phyloP scores from a whole-genome alignment of 352 stramenopile species.

The Elongisporangium prolatum region DNA sequence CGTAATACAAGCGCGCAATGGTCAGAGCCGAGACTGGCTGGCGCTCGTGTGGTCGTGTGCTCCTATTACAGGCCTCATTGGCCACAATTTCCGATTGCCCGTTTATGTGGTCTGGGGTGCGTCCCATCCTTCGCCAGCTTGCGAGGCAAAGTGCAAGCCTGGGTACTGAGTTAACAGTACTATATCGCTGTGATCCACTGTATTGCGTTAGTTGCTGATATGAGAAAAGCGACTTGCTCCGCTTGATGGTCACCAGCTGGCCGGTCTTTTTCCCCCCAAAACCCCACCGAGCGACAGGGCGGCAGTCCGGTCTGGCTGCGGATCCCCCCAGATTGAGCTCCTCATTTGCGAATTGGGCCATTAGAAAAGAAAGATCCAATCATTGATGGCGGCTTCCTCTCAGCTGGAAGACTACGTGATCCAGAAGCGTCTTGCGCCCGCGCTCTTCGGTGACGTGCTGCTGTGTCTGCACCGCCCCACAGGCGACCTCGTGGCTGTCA shows the following conservation, averaged over 20 bases:
- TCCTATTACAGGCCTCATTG: not conserved
- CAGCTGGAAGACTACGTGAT: slow-evolving; percentile 83
- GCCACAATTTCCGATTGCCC: not conserved
- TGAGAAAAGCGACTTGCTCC: not conserved
- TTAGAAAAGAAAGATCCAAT: not conserved
- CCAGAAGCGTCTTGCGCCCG: slow-evolving; percentile 60
- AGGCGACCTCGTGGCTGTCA: slow-evolving; percentile 65
- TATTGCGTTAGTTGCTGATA: not conserved
- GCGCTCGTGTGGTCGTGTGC: not conserved
- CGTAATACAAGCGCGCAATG: not conserved
- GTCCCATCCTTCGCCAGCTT: not conserved
- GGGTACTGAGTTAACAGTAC: not conserved
- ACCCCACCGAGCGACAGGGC: not conserved
- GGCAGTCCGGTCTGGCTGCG: not conserved
- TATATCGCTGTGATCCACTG: not conserved
- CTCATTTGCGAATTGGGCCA: not conserved
- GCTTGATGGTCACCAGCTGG: not conserved
- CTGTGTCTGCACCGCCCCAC: slow-evolving; percentile 64
- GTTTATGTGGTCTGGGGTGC: not conserved
- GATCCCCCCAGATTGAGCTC: not conserved
- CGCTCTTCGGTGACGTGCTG: slow-evolving; percentile 79
- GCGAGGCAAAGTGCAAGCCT: not conserved
- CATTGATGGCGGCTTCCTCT: slow-evolving; percentile 26
- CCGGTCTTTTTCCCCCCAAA: not conserved
- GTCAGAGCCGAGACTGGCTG: not conserved